Conservation (phyloP, 148 eudicot genomes). For the Arbutus unedo region DNA sequence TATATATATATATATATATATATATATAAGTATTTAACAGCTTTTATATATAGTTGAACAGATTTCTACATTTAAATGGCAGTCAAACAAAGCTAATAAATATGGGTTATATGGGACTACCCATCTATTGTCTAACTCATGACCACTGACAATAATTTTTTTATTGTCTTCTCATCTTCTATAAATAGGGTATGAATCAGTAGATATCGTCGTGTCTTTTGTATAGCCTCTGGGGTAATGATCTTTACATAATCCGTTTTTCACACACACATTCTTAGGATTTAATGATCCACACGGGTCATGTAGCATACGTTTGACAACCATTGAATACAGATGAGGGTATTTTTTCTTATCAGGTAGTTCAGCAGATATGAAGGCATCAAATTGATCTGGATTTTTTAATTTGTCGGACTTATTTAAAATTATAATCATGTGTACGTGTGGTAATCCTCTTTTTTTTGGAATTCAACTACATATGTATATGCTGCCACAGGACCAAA, state of each 20-base stretch:
- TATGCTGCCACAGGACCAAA: neutral
- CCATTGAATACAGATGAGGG: neutral
- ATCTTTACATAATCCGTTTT: neutral
- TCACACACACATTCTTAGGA: neutral
- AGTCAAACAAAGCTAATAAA: too few species aligned
- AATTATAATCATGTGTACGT: neutral
- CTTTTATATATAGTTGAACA: too few species aligned
- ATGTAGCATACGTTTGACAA: neutral
- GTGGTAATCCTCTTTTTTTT: neutral
- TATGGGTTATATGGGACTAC: too few species aligned
- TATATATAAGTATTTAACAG: too few species aligned
- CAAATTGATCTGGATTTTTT: neutral
- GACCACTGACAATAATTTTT: neutral
- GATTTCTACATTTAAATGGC: too few species aligned
- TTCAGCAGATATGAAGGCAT: neutral
- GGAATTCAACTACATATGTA: neutral
- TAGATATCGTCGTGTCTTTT: accelerated
- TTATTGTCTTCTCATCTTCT: neutral
- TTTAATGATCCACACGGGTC: neutral
- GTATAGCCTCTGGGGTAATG: neutral
- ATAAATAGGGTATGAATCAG: neutral
- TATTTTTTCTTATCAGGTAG: neutral
- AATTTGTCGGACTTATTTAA: neutral
- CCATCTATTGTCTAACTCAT: neutral
- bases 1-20: too few species aligned